Evolutionary conservation across 257 asterid species (phyloP).

Genomic region (Capsicum chinense): DNA sequence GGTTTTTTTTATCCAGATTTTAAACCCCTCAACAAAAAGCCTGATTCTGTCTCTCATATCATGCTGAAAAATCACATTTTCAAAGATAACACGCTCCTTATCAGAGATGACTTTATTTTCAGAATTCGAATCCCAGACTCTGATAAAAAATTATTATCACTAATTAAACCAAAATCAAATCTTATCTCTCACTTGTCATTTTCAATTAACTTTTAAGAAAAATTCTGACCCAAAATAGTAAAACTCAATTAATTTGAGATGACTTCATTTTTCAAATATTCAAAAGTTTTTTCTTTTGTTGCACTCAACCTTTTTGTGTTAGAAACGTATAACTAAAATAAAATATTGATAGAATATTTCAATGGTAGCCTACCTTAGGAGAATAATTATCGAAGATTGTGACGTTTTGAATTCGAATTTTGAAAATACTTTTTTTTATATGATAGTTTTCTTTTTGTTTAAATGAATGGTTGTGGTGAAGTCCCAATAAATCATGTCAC

Average conservation of each 20-base stretch:
- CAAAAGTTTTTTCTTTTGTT: background rate
- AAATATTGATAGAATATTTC: background rate
- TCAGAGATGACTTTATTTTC: background rate
- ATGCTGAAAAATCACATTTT: too few relatives aligned
- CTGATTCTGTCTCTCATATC: too few relatives aligned
- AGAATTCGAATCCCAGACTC: too few relatives aligned
- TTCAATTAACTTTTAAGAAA: background rate
- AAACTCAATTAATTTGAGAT: background rate
- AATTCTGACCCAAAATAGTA: conserved; percentile 12
- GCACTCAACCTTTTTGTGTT: background rate
- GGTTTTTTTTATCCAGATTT: too few relatives aligned
- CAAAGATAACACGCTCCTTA: too few relatives aligned
- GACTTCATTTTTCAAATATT: background rate
- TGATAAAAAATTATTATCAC: too few relatives aligned
- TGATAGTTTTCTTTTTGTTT: too few relatives aligned
- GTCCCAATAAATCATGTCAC: too few relatives aligned
- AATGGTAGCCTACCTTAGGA: background rate
- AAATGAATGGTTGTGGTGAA: too few relatives aligned
- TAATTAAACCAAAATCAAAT: background rate
- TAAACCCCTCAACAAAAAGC: too few relatives aligned
- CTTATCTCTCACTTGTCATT: background rate
- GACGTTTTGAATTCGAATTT: too few relatives aligned
- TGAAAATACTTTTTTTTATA: too few relatives aligned
- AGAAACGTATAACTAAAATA: background rate
- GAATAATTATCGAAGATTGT: background rate